Evolutionary conservation across 139 green algal species (phyloP).

Genomic region (Volvox africanus): DNA sequence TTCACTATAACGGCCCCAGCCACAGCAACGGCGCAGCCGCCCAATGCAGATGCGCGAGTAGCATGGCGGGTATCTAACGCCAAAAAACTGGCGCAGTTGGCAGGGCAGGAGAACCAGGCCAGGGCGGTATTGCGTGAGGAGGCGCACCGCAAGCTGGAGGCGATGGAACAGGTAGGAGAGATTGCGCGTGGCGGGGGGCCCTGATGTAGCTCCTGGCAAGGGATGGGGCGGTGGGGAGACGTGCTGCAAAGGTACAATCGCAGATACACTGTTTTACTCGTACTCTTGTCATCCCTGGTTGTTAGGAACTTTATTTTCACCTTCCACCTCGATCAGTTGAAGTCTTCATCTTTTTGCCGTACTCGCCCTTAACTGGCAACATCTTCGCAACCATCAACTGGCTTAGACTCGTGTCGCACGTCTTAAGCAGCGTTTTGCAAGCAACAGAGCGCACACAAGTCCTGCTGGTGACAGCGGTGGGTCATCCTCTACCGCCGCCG

Average conservation of each 20-base stretch:
- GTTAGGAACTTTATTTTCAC: too few relatives aligned
- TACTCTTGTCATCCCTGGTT: too few relatives aligned
- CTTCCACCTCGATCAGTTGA: too few relatives aligned
- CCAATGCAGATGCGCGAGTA: conserved; percentile 18
- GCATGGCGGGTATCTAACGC: conserved; percentile 29
- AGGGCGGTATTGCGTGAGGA: background rate
- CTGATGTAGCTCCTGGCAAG: too few relatives aligned
- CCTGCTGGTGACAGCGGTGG: background rate
- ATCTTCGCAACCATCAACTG: too few relatives aligned
- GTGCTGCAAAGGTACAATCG: too few relatives aligned
- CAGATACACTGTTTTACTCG: too few relatives aligned
- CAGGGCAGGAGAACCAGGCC: background rate
- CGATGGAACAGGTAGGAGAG: conserved; percentile 5
- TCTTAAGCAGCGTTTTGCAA: conserved; percentile 36
- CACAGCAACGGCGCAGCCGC: background rate
- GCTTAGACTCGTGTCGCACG: conserved; percentile 4
- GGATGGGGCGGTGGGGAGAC: too few relatives aligned
- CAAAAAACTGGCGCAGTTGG: background rate
- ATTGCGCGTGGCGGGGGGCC: too few relatives aligned
- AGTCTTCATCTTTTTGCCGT: too few relatives aligned
- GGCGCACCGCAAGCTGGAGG: conserved; percentile 7
- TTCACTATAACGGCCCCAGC: background rate
- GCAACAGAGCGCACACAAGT: background rate
- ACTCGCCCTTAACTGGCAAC: too few relatives aligned
- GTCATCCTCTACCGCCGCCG: background rate